These are phyloP conservation scores for Esteya vermicola DNA, from an alignment of 2,329 filamentous ascomycete species.

Conservation along the genomic window DNA sequence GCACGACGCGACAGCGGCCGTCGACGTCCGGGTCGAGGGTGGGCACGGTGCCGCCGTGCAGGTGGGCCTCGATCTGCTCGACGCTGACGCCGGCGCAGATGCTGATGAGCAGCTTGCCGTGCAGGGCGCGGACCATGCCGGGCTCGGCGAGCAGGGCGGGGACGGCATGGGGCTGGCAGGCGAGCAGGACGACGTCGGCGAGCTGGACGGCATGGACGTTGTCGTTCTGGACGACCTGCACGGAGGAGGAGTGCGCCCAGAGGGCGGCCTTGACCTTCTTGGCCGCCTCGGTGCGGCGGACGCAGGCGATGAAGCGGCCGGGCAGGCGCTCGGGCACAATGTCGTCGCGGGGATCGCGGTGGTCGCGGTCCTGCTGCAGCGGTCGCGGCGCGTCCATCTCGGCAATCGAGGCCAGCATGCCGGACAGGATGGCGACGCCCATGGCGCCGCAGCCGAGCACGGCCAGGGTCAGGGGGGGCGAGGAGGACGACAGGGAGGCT, in stretches of 20 bases:
- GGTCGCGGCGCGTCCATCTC: slow-evolving; percentile 32
- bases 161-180: slow-evolving; percentile 69
- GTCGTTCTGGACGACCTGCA: slow-evolving; percentile 56
- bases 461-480: slow-evolving; percentile 48
- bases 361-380: too few species aligned
- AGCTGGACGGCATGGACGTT: slow-evolving; percentile 54
- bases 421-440: slow-evolving; percentile 71
- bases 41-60: slow-evolving; percentile 43
- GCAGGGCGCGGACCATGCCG: slow-evolving; percentile 54
- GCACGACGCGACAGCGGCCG: slow-evolving; percentile 49
- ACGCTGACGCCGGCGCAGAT: slow-evolving; percentile 67
- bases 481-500: too few species aligned
- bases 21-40: slow-evolving; percentile 29
- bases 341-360: too few species aligned
- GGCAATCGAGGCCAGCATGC: slow-evolving; percentile 58
- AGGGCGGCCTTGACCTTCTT: slow-evolving; percentile 54
- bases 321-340: slow-evolving; percentile 48
- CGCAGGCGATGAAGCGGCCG: slow-evolving; percentile 67
- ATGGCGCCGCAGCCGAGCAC: slow-evolving; percentile 76
- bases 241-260: slow-evolving; percentile 42
- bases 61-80: slow-evolving; percentile 48
- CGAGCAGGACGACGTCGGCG: slow-evolving; percentile 61
- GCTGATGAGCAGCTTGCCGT: slow-evolving; percentile 68
- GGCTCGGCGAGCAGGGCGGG: slow-evolving; percentile 50
- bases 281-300: slow-evolving; percentile 54